These are phyloP conservation scores for Euphorbia celastroides DNA, from an alignment of 441 rosid genomes.

Conservation along the genomic window DNA sequence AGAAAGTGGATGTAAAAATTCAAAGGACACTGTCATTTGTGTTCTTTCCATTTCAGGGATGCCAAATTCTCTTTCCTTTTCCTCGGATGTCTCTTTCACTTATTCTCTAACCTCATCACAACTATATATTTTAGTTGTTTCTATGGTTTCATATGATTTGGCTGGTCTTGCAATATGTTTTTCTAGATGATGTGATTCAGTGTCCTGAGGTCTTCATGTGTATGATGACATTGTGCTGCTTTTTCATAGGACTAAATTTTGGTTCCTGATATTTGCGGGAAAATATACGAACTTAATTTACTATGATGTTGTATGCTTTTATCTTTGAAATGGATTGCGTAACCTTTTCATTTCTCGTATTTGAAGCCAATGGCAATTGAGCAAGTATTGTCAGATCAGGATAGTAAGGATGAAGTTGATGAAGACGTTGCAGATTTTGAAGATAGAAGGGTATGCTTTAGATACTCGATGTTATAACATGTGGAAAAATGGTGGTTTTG, in stretches of 20 bases:
- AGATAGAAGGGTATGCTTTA: constrained; percentile 77
- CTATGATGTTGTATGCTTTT: constrained; percentile 8
- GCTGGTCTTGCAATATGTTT: background rate
- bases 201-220: background rate
- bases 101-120: background rate
- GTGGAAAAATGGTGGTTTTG: background rate
- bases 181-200: background rate
- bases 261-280: background rate
- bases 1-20: background rate
- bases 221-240: background rate
- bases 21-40: background rate
- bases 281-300: background rate
- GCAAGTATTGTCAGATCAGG: constrained; percentile 87
- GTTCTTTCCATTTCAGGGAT: background rate
- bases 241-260: background rate
- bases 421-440: constrained; percentile 98
- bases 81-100: background rate
- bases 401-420: constrained; percentile 97
- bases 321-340: constrained; percentile 4
- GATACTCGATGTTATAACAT: background rate
- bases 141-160: background rate
- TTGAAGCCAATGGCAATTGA: constrained; percentile 82
- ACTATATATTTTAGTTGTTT: background rate
- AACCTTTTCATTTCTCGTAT: constrained; percentile 15
- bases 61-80: background rate